phyloP scores from a whole-genome alignment of 306 rosid species.

The Casuarina cunninghamiana region DNA sequence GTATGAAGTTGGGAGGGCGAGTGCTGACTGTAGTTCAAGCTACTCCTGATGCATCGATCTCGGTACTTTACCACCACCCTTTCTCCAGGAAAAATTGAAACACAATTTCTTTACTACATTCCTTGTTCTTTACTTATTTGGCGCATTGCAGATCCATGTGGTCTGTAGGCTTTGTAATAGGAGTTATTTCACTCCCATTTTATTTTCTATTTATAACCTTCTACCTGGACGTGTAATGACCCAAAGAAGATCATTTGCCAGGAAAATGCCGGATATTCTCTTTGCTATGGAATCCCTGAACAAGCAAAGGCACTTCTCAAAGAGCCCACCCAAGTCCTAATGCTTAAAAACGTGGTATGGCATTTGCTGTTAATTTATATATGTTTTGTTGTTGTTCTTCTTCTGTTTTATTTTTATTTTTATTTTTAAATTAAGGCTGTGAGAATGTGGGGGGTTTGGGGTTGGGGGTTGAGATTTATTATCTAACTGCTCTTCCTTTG shows the following conservation, averaged over 20 bases:
- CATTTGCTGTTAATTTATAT: neutral
- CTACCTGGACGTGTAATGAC: constrained; percentile 23
- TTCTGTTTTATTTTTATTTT: too few relatives aligned
- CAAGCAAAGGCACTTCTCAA: constrained; percentile 75
- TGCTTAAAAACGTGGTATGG: constrained; percentile 83
- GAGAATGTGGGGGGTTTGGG: too few relatives aligned
- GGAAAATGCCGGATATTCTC: constrained; percentile 51
- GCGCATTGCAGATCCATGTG: neutral
- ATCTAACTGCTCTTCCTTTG: neutral
- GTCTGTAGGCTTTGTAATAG: neutral
- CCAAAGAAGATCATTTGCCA: constrained; percentile 31
- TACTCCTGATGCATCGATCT: constrained; percentile 39
- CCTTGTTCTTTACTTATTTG: neutral
- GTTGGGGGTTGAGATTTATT: neutral
- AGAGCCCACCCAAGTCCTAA: constrained; percentile 67
- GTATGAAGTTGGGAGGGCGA: constrained; percentile 80
- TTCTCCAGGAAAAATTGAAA: neutral
- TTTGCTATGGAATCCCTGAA: constrained; percentile 70
- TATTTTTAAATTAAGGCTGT: too few relatives aligned
- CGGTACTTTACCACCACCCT: constrained; percentile 45
- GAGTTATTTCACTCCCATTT: neutral
- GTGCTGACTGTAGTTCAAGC: constrained; percentile 77
- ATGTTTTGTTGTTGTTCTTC: neutral
- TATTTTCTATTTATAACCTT: constrained; percentile 3
- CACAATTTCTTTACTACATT: constrained; percentile 11